Evolutionary conservation across 495 filamentous ascomycete species (phyloP), one percentile per base, ranked within the genome.

Genomic region (Chaetomium cochliodes): DNA sequence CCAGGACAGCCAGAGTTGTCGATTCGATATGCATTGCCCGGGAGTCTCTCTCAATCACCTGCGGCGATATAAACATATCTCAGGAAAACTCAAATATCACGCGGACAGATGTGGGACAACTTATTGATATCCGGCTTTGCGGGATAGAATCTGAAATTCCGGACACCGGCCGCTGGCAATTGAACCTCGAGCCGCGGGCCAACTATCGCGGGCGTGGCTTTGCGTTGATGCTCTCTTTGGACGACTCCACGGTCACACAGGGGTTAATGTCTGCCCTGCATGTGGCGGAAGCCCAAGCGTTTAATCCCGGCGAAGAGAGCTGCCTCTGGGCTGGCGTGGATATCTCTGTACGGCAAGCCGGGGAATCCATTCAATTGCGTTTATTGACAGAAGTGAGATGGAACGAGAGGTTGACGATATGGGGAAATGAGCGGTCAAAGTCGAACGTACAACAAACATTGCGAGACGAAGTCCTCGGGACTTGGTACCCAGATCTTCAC

Each of bases 401-500:
- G 73, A 74, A 70, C 42, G 63, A 69, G 23, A 69, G 63, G 9
- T 12, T 20, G 8, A 57, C 52, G n/a, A 18, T 69, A 13, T 68
- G 64, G 64, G 65, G 65, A 4, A 67, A 41, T 28, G 56, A 65
- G 5, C 60, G 62, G 39, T 23, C 52, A 26, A 53, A 53, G 2
- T 54, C 68, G 4, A 51, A 20, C 5, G 33, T 63, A 2, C 68
- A 73, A 49, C 68, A 69, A 20, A 26, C 55, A 9, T 39, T 76
- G 25, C 65, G 67, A 20, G 63, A 67, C 2, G 33, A 30, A 9
- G 62, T 73, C 22, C 23, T 80, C 22, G 22, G 55, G 15, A 65
- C 52, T 5, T 79, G 75, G 67, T 75, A 71, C 39, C 73, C 73
- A 16, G 53, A 63, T 2, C 11, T 70, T 22, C 25, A 49, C n/a